A percentile compares a stretch with the other conserved stretches of the same genome.
These are phyloP conservation scores for Fomitiporia mediterranea DNA, from an alignment of 1,284 basidiomycete genomes.

Conservation along the genomic window DNA sequence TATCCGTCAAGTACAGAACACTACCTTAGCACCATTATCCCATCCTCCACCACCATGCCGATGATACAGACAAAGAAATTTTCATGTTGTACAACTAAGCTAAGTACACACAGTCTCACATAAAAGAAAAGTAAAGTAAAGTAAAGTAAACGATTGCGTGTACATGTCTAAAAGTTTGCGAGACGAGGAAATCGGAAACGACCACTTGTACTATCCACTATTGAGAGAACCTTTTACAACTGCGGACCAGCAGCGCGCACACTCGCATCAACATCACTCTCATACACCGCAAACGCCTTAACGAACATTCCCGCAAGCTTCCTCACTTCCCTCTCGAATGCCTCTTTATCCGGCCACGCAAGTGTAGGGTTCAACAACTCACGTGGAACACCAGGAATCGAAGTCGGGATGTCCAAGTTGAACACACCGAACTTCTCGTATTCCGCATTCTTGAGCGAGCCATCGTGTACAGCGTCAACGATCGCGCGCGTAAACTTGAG, in stretches of 20 bases:
- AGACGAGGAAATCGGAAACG: too few species aligned
- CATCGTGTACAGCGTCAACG: constrained; percentile 96
- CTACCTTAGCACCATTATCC: too few species aligned
- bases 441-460: constrained; percentile 82
- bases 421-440: constrained; percentile 84
- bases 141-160: too few species aligned
- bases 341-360: constrained; percentile 84
- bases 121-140: too few species aligned
- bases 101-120: too few species aligned
- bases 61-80: too few species aligned
- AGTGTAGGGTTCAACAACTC: constrained; percentile 83
- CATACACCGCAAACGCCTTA: constrained; percentile 88
- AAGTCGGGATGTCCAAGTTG: constrained; percentile 77
- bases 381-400: constrained; percentile 77
- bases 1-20: too few species aligned
- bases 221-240: too few species aligned
- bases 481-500: constrained; percentile 95
- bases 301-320: constrained; percentile 91
- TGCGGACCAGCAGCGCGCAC: constrained; percentile 75
- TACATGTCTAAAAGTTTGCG: too few species aligned
- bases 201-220: too few species aligned
- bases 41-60: too few species aligned
- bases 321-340: constrained; percentile 79
- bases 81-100: too few species aligned
- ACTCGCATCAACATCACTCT: constrained; percentile 74